Evolutionary conservation across 2,329 filamentous ascomycete genomes (phyloP).

Genomic region (Fusarium sp.): DNA sequence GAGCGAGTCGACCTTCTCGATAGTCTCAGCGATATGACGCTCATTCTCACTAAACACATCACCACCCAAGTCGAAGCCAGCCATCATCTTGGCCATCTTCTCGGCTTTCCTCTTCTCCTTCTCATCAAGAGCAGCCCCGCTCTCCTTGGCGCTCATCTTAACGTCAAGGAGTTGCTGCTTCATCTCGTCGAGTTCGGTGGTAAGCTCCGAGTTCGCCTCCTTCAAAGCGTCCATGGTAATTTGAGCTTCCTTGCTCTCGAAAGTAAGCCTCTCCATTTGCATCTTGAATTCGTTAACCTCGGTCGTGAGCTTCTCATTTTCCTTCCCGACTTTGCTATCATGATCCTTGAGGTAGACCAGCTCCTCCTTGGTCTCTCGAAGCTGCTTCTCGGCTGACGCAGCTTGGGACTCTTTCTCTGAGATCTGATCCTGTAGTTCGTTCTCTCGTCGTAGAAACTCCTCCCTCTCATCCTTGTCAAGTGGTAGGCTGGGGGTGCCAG

Average conservation of each 20-base stretch:
- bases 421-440: slow-evolving; percentile 96
- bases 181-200: slow-evolving; percentile 89
- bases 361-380: slow-evolving; percentile 89
- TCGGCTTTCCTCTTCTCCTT: slow-evolving; percentile 99
- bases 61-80: slow-evolving; percentile 92
- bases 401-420: slow-evolving; percentile 91
- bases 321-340: slow-evolving; percentile 83
- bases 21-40: slow-evolving; percentile 83
- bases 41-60: slow-evolving; percentile 97
- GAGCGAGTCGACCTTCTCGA: slow-evolving; percentile 84
- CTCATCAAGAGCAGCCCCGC: slow-evolving; percentile 88
- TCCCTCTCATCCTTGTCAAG: slow-evolving; percentile 97
- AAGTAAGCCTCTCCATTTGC: slow-evolving; percentile 94
- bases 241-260: slow-evolving; percentile 95
- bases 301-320: slow-evolving; percentile 87
- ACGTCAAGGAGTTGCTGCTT: slow-evolving; percentile 97
- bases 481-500: slow-evolving; percentile 87
- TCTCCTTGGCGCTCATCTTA: slow-evolving; percentile 96
- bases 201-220: slow-evolving; percentile 94
- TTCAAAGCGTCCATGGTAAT: slow-evolving; percentile 99
- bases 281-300: slow-evolving; percentile 96
- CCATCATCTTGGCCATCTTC: slow-evolving; percentile 99
- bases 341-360: slow-evolving; percentile 87
- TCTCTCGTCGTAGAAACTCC: slow-evolving; percentile 93
- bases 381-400: slow-evolving; percentile 80